Evolutionary conservation across 352 stramenopile genomes (phyloP).

Genomic region (Phytopythium boreale): DNA sequence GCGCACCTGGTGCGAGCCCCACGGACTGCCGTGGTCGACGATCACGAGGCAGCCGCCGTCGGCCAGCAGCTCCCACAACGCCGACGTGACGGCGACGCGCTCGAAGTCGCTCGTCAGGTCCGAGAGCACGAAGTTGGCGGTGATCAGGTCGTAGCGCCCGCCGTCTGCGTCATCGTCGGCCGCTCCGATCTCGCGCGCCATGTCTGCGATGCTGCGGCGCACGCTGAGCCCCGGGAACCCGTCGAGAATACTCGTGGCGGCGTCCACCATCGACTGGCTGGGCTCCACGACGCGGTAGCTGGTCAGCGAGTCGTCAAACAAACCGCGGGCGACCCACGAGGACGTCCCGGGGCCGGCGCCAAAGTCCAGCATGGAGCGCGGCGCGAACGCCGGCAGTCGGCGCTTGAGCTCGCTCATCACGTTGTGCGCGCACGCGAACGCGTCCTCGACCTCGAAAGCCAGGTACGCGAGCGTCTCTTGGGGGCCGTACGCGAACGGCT

Average conservation of each 20-base stretch:
- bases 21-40: slow-evolving; percentile 77
- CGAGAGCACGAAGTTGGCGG: slow-evolving; percentile 71
- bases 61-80: slow-evolving; percentile 76
- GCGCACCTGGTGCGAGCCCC: slow-evolving; percentile 79
- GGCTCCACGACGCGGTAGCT: slow-evolving; percentile 78
- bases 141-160: slow-evolving; percentile 76
- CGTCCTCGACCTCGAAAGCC: slow-evolving; percentile 69
- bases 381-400: slow-evolving; percentile 49
- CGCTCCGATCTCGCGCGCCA: slow-evolving; percentile 65
- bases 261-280: slow-evolving; percentile 86
- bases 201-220: slow-evolving; percentile 63
- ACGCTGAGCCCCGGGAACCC: slow-evolving; percentile 74
- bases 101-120: slow-evolving; percentile 86
- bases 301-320: slow-evolving; percentile 56
- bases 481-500: slow-evolving; percentile 63
- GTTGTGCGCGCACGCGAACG: slow-evolving; percentile 65
- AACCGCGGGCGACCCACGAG: slow-evolving; percentile 72
- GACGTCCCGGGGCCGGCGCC: slow-evolving; percentile 69
- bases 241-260: slow-evolving; percentile 63
- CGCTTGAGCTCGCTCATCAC: slow-evolving; percentile 66
- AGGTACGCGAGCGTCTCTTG: slow-evolving; percentile 73
- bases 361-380: slow-evolving; percentile 75
- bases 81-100: slow-evolving; percentile 69
- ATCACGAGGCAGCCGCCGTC: slow-evolving; percentile 72
- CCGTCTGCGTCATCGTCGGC: slow-evolving; percentile 23